A percentile compares a stretch with the other conserved stretches of the same genome.
Evolutionary conservation across 768 basidiomycete genomes (phyloP).

Genomic region (Russula abietina): DNA sequence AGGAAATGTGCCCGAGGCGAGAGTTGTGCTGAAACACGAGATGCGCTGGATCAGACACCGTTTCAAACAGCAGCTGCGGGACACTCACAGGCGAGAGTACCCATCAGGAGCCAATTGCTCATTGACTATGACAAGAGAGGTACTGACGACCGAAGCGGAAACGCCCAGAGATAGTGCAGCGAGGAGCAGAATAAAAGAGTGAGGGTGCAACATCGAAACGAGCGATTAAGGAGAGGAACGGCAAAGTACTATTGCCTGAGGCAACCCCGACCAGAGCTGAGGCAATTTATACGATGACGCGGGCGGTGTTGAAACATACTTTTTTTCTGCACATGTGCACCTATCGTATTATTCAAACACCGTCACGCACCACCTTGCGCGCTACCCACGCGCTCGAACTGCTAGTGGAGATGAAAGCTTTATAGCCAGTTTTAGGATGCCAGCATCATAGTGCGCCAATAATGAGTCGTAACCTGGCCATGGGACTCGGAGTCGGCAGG

Average conservation of each 20-base stretch:
- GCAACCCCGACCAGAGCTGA: too few species aligned
- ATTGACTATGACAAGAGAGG: too few species aligned
- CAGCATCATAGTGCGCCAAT: not conserved
- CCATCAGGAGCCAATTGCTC: not conserved
- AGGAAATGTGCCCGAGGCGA: slow-evolving; percentile 43
- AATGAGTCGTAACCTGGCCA: too few species aligned
- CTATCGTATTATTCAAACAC: too few species aligned
- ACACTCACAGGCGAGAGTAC: not conserved
- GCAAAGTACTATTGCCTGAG: too few species aligned
- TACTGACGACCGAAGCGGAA: too few species aligned
- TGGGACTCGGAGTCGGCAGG: not conserved
- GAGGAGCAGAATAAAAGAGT: too few species aligned
- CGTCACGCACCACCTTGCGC: too few species aligned
- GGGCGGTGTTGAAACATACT: not conserved
- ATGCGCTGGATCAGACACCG: not conserved
- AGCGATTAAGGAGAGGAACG: too few species aligned
- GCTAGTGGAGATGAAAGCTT: not conserved
- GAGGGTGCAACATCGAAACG: too few species aligned
- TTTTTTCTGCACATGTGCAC: not conserved
- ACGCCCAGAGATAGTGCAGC: too few species aligned
- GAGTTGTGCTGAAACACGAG: slow-evolving; percentile 31
- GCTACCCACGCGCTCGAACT: not conserved
- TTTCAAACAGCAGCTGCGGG: not conserved
- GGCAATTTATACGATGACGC: too few species aligned
- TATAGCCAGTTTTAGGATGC: not conserved